Evolutionary conservation across 805 yeast genomes (phyloP).

Genomic region (Wickerhamomyces xylosicus): DNA sequence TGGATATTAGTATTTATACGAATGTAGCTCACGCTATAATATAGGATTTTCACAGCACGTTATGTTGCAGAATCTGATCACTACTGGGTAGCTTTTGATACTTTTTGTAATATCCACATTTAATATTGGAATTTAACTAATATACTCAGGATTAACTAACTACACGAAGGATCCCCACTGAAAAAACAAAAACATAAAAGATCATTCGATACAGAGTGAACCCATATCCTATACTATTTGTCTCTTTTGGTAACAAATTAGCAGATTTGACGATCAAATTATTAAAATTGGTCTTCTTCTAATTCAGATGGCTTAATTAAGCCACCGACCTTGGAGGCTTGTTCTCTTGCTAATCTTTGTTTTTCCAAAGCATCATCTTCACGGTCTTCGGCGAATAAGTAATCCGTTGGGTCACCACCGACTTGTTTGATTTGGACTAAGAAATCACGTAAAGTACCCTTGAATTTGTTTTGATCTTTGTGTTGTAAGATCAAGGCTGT

Average conservation of each 20-base stretch:
- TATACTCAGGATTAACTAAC: too few relatives aligned
- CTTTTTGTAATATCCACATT: too few relatives aligned
- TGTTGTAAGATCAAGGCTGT: constrained; percentile 66
- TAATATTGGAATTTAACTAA: too few relatives aligned
- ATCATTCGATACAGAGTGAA: neutral
- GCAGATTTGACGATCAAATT: neutral
- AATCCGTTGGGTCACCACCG: constrained; percentile 94
- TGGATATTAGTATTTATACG: too few relatives aligned
- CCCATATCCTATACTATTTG: too few relatives aligned
- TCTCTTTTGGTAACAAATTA: too few relatives aligned
- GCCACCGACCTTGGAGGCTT: constrained; percentile 85
- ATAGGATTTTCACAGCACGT: too few relatives aligned
- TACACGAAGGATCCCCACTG: too few relatives aligned
- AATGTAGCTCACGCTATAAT: too few relatives aligned
- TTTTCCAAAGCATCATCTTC: constrained; percentile 68
- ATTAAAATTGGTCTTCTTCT: constrained; percentile 49
- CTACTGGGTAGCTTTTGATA: too few relatives aligned
- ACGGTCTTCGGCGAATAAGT: constrained; percentile 87
- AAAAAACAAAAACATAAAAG: too few relatives aligned
- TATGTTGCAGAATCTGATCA: too few relatives aligned
- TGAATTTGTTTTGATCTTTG: constrained; percentile 65
- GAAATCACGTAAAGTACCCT: constrained; percentile 85
- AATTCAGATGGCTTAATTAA: constrained; percentile 88
- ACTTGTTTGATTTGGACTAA: constrained; percentile 90
- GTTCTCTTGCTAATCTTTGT: constrained; percentile 60